phyloP scores from a whole-genome alignment of 805 yeast species.

The Cyberlindnera americana region DNA sequence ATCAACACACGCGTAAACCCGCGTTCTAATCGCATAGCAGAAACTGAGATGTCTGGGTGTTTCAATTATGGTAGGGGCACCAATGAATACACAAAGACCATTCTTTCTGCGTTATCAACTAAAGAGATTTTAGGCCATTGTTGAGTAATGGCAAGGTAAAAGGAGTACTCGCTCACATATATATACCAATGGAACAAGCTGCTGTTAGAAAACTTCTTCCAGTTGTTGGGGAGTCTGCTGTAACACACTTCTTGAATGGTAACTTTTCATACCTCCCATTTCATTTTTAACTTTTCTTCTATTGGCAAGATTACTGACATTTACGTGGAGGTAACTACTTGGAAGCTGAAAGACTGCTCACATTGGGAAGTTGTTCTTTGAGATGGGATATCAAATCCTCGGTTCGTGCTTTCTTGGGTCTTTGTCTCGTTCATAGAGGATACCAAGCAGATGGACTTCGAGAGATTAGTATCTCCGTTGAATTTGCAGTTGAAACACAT shows the following conservation, averaged over 20 bases:
- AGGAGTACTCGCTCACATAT: too few species aligned
- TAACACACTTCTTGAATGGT: conserved; percentile 9
- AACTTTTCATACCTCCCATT: too few species aligned
- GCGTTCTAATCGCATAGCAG: too few species aligned
- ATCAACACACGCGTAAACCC: too few species aligned
- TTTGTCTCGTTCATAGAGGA: conserved; percentile 14
- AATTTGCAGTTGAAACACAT: neutral
- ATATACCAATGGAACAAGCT: neutral
- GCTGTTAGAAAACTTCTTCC: conserved; percentile 1
- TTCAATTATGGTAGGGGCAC: too few species aligned
- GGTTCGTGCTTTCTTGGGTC: conserved; percentile 9
- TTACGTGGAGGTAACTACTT: conserved; percentile 3
- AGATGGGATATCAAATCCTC: too few species aligned
- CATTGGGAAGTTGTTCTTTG: too few species aligned
- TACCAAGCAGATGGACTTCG: conserved; percentile 8
- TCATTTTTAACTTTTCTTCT: conserved; percentile 2
- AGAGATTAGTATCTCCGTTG: conserved; percentile 12
- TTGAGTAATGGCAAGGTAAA: too few species aligned
- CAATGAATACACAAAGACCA: too few species aligned
- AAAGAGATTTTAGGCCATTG: too few species aligned
- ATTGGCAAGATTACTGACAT: neutral
- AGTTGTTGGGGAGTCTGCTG: conserved; percentile 6
- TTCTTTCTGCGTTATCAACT: too few species aligned
- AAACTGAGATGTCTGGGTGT: too few species aligned
- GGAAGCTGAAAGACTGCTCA: conserved; percentile 7